Percentiles rank a stretch among this genome's conserved stretches.
phyloP scores from a whole-genome alignment of 208 protist genomes.

The Naegleria fowleri region DNA sequence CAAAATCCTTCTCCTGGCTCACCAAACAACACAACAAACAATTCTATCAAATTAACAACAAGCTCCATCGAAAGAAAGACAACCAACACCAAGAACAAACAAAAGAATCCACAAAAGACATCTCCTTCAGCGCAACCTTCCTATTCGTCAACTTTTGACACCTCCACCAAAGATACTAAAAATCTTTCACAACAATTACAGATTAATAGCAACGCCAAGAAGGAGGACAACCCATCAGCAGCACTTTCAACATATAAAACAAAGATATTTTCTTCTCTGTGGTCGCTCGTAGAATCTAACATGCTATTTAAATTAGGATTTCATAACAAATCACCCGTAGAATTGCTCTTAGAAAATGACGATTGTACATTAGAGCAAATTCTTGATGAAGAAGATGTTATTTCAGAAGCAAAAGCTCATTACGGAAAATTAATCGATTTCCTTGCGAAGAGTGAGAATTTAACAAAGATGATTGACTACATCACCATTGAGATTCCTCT shows the following conservation, averaged over 20 bases:
- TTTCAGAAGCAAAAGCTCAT: background rate
- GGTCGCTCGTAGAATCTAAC: background rate
- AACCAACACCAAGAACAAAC: background rate
- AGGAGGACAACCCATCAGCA: background rate
- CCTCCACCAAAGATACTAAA: background rate
- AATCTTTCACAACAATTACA: too few relatives aligned
- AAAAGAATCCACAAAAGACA: background rate
- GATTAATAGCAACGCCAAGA: background rate
- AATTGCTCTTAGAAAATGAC: background rate
- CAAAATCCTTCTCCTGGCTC: background rate
- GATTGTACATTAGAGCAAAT: constrained; percentile 13
- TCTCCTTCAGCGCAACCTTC: background rate
- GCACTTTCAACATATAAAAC: background rate
- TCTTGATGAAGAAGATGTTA: background rate
- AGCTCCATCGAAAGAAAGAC: background rate
- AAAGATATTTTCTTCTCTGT: background rate
- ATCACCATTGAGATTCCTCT: background rate
- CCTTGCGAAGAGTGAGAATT: background rate
- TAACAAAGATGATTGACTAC: constrained; percentile 25
- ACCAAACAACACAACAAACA: background rate
- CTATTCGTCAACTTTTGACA: background rate
- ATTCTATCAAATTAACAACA: background rate
- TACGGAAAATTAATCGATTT: constrained; percentile 13
- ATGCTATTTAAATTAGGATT: constrained; percentile 14
- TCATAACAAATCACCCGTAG: background rate